phyloP scores from a whole-genome alignment of 2,329 filamentous ascomycete species.

The Drechslera avenae region DNA sequence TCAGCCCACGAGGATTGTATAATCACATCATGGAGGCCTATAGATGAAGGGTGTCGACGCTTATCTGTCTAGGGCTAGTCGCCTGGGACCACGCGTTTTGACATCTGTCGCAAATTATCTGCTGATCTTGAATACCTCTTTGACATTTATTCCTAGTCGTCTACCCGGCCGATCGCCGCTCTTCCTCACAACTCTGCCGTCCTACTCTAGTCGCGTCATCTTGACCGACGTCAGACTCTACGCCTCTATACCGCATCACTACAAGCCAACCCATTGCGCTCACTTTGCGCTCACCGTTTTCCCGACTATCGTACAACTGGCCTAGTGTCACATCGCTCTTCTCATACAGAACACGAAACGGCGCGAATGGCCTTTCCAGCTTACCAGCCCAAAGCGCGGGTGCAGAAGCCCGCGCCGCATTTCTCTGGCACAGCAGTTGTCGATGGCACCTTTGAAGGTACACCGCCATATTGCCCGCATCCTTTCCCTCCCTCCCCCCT shows the following conservation, averaged over 20 bases:
- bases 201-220: neutral
- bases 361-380: slow-evolving; percentile 41
- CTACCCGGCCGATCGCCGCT: neutral
- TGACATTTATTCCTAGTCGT: slow-evolving; percentile 14
- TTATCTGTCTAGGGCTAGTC: slow-evolving; percentile 26
- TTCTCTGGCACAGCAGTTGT: slow-evolving; percentile 49
- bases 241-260: neutral
- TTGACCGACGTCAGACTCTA: slow-evolving; percentile 4
- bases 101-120: slow-evolving; percentile 39
- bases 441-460: slow-evolving; percentile 50
- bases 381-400: slow-evolving; percentile 47
- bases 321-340: slow-evolving; percentile 17
- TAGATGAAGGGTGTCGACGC: slow-evolving; percentile 6
- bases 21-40: neutral
- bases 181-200: neutral
- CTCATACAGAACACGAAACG: neutral
- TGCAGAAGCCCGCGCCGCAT: slow-evolving; percentile 48
- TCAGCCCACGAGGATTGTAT: slow-evolving; percentile 3
- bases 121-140: slow-evolving; percentile 28
- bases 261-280: neutral
- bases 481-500: too few relatives aligned
- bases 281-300: neutral
- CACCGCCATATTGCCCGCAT: slow-evolving; percentile 7
- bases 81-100: slow-evolving; percentile 26
- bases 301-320: neutral